Percentiles rank a stretch among this genome's conserved stretches.
phyloP scores from a whole-genome alignment of 345 rosid genomes.

The Gossypium longicalyx region DNA sequence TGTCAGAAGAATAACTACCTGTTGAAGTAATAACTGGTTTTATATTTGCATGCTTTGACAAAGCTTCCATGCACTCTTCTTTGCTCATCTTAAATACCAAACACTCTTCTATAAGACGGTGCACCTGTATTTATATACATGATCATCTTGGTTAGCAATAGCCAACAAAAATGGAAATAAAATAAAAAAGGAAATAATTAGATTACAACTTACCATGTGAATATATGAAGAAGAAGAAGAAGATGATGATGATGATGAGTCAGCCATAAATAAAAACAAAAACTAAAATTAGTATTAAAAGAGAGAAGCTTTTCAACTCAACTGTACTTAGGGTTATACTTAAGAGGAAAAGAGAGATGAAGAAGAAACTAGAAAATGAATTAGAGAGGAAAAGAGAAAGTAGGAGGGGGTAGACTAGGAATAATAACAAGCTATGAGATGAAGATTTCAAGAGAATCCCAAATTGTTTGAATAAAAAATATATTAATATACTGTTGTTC shows the following conservation, averaged over 20 bases:
- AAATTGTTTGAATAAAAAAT: not conserved
- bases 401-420: not conserved
- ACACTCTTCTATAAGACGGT: conserved; percentile 86
- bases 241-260: not conserved
- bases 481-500: not conserved
- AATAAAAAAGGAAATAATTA: not conserved
- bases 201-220: conserved; percentile 39
- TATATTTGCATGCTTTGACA: conserved; percentile 82
- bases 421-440: not conserved
- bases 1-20: conserved; percentile 29
- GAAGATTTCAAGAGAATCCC: not conserved
- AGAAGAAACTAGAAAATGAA: not conserved
- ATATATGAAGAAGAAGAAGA: conserved; percentile 57
- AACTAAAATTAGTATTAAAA: not conserved
- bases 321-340: not conserved
- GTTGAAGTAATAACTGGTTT: conserved; percentile 81
- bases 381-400: not conserved
- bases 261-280: conserved; percentile 17
- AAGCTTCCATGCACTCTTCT: conserved; percentile 93
- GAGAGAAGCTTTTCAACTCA: not conserved
- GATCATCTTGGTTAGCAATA: not conserved
- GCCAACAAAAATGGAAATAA: not conserved
- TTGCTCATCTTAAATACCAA: conserved; percentile 70
- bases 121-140: conserved; percentile 49
- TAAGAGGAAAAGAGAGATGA: not conserved